Base-by-base conservation (phyloP, 2,329 filamentous ascomycete species). In the Penicillium frequentans region DNA sequence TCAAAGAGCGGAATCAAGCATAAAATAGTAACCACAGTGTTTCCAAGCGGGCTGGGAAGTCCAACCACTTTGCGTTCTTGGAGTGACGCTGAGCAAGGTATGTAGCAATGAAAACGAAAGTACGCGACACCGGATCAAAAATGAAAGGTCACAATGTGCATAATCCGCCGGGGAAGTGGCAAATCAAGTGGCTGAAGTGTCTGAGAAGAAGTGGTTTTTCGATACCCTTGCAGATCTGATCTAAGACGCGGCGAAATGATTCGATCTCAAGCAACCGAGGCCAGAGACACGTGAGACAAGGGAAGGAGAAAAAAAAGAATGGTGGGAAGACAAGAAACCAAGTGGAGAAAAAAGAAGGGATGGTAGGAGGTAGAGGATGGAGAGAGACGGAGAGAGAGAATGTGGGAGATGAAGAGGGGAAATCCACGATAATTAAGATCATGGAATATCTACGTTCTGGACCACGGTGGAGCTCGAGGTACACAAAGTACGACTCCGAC, bases 401-500 rank as follows among this genome's bases (percentile, higher is more conserved):
- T 19, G 19, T 19, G 19, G 52, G 39, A 42, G 11, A 52, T n/a
- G 45, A 27, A 46, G 49, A 47, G 49, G 46, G 42, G 54, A 39
- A 42, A 48, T 14, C n/a, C 48, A 24, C 31, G 24, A 13, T 50
- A 29, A 33, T 33, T 31, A 54, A 37, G 45, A 33, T 16, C n/a
- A 44, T 23, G 27, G 27, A 27, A 27, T 14, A 29, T 43, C 44
- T 13, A 46, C 33, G 23, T 44, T 52, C 54, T 53, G 44, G 54
- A 56, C 54, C 54, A 26, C n/a, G 14, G 31, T 50, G 16, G 29
- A 39, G 48, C 14, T 23, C 24, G 9, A 14, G 1, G 29, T 14
- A n/a, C 45, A 31, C 50, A 33, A 33, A 33, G 31, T 33, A 33
- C 49, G 48, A 55, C 53, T 44, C 53, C 49, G 39, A 50, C 39